Evolutionary conservation across 2,329 filamentous ascomycete species (phyloP).

Genomic region (Aureobasidium mangrovei): DNA sequence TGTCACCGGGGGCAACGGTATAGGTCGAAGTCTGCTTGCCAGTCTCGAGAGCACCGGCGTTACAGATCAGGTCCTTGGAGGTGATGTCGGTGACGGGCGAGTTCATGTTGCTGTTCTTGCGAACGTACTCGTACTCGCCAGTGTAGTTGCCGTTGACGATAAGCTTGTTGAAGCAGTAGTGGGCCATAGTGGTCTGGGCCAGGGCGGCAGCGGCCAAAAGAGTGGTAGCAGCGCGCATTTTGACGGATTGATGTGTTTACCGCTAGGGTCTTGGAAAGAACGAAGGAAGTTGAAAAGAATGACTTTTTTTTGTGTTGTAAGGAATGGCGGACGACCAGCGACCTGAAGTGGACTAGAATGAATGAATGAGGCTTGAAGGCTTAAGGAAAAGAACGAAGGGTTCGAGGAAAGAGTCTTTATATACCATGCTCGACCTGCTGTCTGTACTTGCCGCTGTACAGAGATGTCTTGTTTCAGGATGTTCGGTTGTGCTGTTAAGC

Average conservation of each 20-base stretch:
- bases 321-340: conserved; percentile 11
- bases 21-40: conserved; percentile 19
- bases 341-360: conserved; percentile 8
- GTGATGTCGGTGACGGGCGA: conserved; percentile 28
- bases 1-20: conserved; percentile 11
- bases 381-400: background rate
- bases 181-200: conserved; percentile 23
- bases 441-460: background rate
- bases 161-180: conserved; percentile 25
- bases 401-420: background rate
- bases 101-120: conserved; percentile 33
- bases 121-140: conserved; percentile 41
- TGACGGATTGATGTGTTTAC: conserved; percentile 17
- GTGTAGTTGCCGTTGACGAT: conserved; percentile 36
- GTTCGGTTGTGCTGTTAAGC: conserved; percentile 10
- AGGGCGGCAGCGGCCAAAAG: conserved; percentile 26
- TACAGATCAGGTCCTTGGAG: conserved; percentile 29
- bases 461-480: conserved; percentile 5
- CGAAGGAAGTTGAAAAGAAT: conserved; percentile 4
- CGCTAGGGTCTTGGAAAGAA: conserved; percentile 16
- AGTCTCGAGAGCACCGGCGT: conserved; percentile 26
- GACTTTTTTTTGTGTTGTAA: conserved; percentile 6
- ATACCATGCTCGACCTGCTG: conserved; percentile 2
- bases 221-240: conserved; percentile 28
- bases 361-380: conserved; percentile 7